These are phyloP conservation scores for Lipomyces lipofer DNA, from an alignment of 805 yeast genomes.

Conservation along the genomic window DNA sequence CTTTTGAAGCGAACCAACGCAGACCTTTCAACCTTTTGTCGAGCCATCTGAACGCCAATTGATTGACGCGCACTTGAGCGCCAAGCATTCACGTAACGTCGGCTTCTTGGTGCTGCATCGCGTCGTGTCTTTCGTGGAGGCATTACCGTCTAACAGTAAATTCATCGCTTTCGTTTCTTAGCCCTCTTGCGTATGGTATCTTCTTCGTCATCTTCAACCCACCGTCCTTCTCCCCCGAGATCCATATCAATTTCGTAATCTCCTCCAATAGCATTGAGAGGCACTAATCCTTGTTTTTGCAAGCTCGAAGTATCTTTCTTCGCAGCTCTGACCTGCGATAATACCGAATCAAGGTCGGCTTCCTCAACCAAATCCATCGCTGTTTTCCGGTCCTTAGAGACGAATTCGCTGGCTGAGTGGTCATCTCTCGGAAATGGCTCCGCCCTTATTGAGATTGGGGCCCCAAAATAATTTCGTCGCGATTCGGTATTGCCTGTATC, in stretches of 20 bases:
- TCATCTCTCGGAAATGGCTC: neutral
- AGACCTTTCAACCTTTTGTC: too few relatives aligned
- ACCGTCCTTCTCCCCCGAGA: constrained; percentile 31
- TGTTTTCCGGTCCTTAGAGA: neutral
- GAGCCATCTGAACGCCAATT: too few relatives aligned
- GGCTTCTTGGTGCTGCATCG: too few relatives aligned
- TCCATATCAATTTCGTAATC: constrained; percentile 30
- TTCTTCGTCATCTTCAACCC: constrained; percentile 32
- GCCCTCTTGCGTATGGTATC: constrained; percentile 10
- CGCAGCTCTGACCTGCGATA: constrained; percentile 7
- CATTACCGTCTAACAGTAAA: too few relatives aligned
- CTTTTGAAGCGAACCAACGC: too few relatives aligned
- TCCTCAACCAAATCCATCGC: neutral
- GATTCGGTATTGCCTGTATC: neutral
- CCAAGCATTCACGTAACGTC: too few relatives aligned
- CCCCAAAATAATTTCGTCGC: constrained; percentile 9
- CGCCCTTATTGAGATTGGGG: neutral
- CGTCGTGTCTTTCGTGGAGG: too few relatives aligned
- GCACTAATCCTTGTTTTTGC: constrained; percentile 15
- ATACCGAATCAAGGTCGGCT: constrained; percentile 14
- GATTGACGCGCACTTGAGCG: too few relatives aligned
- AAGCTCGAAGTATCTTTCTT: constrained; percentile 4
- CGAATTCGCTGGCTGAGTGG: neutral
- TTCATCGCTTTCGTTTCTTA: constrained; percentile 11
- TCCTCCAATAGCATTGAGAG: constrained; percentile 21